These are phyloP conservation scores for Pyrenopolyporus hunteri DNA, from an alignment of 495 filamentous ascomycete genomes.

Conservation along the genomic window DNA sequence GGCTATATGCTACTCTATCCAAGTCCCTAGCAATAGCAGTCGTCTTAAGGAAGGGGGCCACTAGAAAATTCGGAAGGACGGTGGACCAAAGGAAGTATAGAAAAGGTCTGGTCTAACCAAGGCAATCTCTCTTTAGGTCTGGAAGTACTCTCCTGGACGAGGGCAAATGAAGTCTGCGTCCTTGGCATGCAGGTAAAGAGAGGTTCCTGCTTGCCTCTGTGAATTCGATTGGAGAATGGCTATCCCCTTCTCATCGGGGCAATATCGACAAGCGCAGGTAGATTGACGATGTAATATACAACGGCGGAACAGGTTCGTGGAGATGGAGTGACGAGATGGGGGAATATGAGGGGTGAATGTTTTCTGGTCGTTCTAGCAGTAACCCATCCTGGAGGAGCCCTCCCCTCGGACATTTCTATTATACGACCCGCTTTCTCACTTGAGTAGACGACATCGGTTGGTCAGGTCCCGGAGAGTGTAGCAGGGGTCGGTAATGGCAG, in stretches of 20 bases:
- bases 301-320: constrained; percentile 36
- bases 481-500: constrained; percentile 30
- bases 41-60: constrained; percentile 37
- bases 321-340: constrained; percentile 33
- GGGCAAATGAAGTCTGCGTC: constrained; percentile 39
- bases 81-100: constrained; percentile 45
- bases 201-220: constrained; percentile 41
- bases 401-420: constrained; percentile 38
- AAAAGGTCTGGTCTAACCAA: constrained; percentile 44
- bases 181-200: constrained; percentile 44
- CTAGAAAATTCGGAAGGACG: constrained; percentile 42
- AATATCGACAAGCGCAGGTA: constrained; percentile 43
- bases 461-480: constrained; percentile 22
- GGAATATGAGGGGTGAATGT: constrained; percentile 32
- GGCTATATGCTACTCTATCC: constrained; percentile 28
- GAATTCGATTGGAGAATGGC: constrained; percentile 41
- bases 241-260: constrained; percentile 36
- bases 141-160: constrained; percentile 36
- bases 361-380: constrained; percentile 32
- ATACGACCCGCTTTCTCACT: constrained; percentile 42
- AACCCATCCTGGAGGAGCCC: constrained; percentile 28
- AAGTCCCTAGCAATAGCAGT: constrained; percentile 34
- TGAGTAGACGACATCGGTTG: constrained; percentile 30
- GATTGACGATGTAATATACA: constrained; percentile 46
- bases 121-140: constrained; percentile 39